phyloP scores from a whole-genome alignment of 2,329 filamentous ascomycete genomes.

The Colletotrichum neosansevieriae region DNA sequence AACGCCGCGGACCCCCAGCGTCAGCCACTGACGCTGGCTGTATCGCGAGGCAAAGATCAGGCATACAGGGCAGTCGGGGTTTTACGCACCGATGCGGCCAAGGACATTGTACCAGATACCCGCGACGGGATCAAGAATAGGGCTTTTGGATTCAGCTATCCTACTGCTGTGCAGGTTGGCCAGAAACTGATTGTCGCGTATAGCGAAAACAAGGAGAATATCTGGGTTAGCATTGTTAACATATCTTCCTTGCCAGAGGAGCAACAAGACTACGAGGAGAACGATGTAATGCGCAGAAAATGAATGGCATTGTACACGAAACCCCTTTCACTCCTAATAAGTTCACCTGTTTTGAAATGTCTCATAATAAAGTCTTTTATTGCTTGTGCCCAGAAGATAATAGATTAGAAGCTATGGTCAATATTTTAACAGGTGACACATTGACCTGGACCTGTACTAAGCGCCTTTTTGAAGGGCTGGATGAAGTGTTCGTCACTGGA shows the following conservation, averaged over 20 bases:
- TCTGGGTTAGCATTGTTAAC: constrained; percentile 45
- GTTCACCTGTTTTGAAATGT: too few species aligned
- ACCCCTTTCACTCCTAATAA: too few species aligned
- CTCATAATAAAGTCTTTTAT: too few species aligned
- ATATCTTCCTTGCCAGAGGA: constrained; percentile 37
- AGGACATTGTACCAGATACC: constrained; percentile 43
- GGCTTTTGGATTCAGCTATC: constrained; percentile 43
- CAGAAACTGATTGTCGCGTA: constrained; percentile 43
- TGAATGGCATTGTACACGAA: neutral
- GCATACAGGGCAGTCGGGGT: constrained; percentile 40
- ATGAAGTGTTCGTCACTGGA: too few species aligned
- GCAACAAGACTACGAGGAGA: neutral
- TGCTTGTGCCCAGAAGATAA: too few species aligned
- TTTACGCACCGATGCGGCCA: constrained; percentile 42
- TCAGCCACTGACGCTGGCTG: constrained; percentile 42
- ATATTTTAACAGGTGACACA: too few species aligned
- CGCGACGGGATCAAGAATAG: constrained; percentile 42
- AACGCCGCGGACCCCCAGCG: constrained; percentile 38
- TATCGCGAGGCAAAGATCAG: constrained; percentile 36
- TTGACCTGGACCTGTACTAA: too few species aligned
- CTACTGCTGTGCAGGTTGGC: constrained; percentile 42
- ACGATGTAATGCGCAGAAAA: neutral
- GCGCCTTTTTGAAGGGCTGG: too few species aligned
- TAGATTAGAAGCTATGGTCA: too few species aligned
- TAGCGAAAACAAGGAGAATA: constrained; percentile 46